These are phyloP conservation scores for Arachnomyces sp. DNA, from an alignment of 2,329 filamentous ascomycete genomes.

Conservation along the genomic window DNA sequence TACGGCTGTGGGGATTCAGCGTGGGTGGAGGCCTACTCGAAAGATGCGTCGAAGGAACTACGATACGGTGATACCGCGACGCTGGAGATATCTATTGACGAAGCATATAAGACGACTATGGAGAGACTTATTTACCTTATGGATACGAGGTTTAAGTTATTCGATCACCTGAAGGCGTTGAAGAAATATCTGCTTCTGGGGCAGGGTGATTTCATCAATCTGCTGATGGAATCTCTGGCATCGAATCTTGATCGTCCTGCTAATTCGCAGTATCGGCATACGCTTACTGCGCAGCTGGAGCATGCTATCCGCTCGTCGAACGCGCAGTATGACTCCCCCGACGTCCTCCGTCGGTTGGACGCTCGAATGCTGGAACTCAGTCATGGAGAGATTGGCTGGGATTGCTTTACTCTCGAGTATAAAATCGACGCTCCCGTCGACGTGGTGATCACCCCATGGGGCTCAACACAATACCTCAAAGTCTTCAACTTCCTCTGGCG, in stretches of 20 bases:
- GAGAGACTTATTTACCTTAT: constrained; percentile 86
- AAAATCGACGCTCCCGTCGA: constrained; percentile 95
- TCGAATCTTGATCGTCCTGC: constrained; percentile 89
- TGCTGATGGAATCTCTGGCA: constrained; percentile 93
- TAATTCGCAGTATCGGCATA: constrained; percentile 94
- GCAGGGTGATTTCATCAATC: constrained; percentile 91
- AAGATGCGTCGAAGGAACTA: constrained; percentile 82
- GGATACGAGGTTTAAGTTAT: constrained; percentile 89
- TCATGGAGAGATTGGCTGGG: constrained; percentile 96
- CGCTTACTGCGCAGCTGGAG: constrained; percentile 92
- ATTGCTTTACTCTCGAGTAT: constrained; percentile 97
- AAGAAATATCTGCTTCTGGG: constrained; percentile 93
- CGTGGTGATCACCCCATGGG: constrained; percentile 93
- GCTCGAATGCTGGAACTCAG: constrained; percentile 97
- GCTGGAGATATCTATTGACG: constrained; percentile 85
- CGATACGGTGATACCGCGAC: constrained; percentile 88
- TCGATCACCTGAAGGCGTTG: constrained; percentile 80
- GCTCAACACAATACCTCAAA: constrained; percentile 91
- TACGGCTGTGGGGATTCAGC: constrained; percentile 88
- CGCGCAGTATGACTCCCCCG: constrained; percentile 86
- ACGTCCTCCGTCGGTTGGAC: constrained; percentile 84
- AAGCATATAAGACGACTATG: constrained; percentile 98
- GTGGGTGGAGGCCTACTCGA: constrained; percentile 95
- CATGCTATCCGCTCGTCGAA: constrained; percentile 96
- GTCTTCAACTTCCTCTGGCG: constrained; percentile 99